These are phyloP conservation scores for Amaranthus hypochondriacus DNA, from an alignment of 148 eudicot species.

Conservation along the genomic window DNA sequence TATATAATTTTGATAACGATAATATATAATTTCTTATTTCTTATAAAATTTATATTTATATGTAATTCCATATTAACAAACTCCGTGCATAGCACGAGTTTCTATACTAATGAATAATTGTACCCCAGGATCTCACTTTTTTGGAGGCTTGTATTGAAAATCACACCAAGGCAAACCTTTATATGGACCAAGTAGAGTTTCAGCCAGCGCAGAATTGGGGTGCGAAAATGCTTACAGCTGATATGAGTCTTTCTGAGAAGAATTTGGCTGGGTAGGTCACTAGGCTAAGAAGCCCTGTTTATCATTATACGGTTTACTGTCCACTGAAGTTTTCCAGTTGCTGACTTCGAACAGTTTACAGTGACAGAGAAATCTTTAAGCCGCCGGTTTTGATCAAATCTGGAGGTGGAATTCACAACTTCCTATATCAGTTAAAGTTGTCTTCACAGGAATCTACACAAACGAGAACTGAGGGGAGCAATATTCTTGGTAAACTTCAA, in stretches of 20 bases:
- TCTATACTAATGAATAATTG: background rate
- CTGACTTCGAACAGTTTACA: conserved; percentile 13
- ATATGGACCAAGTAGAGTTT: conserved; percentile 98
- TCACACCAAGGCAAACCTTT: conserved; percentile 87
- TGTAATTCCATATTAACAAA: too few relatives aligned
- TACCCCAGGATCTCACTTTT: conserved; percentile 72
- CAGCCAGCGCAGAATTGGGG: conserved; percentile 92
- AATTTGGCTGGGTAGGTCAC: conserved; percentile 44
- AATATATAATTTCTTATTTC: too few relatives aligned
- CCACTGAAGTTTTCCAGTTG: background rate
- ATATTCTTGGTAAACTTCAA: conserved; percentile 90
- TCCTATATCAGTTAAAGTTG: conserved; percentile 68
- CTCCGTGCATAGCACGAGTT: too few relatives aligned
- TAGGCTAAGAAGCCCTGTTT: background rate
- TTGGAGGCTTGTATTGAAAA: conserved; percentile 97
- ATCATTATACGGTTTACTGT: background rate
- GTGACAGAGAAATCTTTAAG: conserved; percentile 66
- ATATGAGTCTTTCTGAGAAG: conserved; percentile 41
- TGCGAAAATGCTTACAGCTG: conserved; percentile 66
- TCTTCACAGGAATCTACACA: conserved; percentile 53
- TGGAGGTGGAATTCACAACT: conserved; percentile 90
- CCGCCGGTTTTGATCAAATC: conserved; percentile 74
- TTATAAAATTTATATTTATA: too few relatives aligned
- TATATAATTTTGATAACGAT: too few relatives aligned
- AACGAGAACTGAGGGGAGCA: conserved; percentile 68